Evolutionary conservation across 768 basidiomycete genomes (phyloP).

Genomic region (Pisolithus sp.): DNA sequence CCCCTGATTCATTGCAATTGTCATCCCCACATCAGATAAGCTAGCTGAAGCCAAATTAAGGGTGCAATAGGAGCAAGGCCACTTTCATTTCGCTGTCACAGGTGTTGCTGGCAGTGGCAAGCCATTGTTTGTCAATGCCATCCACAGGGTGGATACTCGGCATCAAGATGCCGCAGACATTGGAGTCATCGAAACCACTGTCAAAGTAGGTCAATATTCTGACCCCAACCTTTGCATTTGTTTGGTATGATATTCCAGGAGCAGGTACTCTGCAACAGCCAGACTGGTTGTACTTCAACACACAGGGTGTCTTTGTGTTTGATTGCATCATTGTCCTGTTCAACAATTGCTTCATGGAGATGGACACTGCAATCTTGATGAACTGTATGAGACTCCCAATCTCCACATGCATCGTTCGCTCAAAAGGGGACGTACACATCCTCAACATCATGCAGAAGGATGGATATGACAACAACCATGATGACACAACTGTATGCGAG

Average conservation of each 20-base stretch:
- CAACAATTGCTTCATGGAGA: conserved; percentile 12
- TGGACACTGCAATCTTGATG: conserved; percentile 10
- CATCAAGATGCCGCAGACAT: conserved; percentile 14
- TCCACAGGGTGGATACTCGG: conserved; percentile 18
- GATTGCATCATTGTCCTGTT: conserved; percentile 13
- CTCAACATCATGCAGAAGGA: conserved; percentile 7
- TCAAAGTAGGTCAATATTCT: conserved; percentile 13
- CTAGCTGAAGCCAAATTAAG: no score
- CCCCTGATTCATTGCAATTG: no score
- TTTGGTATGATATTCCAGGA: conserved; percentile 27
- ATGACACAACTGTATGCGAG: background rate
- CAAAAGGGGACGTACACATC: conserved; percentile 15
- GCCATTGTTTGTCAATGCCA: conserved; percentile 25
- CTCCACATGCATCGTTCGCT: conserved; percentile 13
- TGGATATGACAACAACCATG: conserved; percentile 6
- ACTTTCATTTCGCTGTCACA: no score
- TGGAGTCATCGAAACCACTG: conserved; percentile 20
- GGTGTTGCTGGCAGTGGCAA: no score
- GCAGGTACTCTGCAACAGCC: conserved; percentile 19
- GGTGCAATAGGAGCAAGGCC: no score
- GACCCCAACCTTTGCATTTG: conserved; percentile 13
- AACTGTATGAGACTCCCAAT: conserved; percentile 10
- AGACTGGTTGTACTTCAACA: conserved; percentile 25
- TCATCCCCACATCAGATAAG: no score
- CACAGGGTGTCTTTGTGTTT: conserved; percentile 19